Evolutionary conservation across 2,329 filamentous ascomycete genomes (phyloP).

Genomic region (Diaporthe amygdali): DNA sequence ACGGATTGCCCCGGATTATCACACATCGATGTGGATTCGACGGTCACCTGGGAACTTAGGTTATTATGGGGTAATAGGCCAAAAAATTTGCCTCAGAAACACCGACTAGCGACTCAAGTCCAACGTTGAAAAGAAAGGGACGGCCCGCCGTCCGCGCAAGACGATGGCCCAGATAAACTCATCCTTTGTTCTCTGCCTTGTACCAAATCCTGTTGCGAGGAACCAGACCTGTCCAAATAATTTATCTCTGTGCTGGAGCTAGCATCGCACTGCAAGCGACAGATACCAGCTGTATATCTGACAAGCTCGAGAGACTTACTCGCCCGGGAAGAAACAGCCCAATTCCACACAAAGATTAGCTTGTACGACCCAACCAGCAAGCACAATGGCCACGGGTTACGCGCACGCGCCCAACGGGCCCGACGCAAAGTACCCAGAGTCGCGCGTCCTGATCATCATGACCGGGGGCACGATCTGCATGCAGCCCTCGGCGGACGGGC

Average conservation of each 20-base stretch:
- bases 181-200: background rate
- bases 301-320: background rate
- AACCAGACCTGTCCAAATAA: background rate
- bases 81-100: constrained; percentile 2
- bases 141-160: constrained; percentile 5
- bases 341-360: background rate
- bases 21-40: constrained; percentile 5
- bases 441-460: constrained; percentile 86
- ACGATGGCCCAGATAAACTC: background rate
- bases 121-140: constrained; percentile 13
- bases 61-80: constrained; percentile 28
- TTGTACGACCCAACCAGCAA: background rate
- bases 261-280: background rate
- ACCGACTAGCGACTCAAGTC: constrained; percentile 15
- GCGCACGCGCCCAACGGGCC: background rate
- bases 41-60: constrained; percentile 19
- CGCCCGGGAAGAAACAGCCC: background rate
- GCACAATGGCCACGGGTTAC: background rate
- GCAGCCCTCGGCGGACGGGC: constrained; percentile 79
- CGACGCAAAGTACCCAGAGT: constrained; percentile 63
- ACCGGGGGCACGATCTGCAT: constrained; percentile 93
- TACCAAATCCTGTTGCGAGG: background rate
- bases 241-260: background rate
- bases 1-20: background rate
- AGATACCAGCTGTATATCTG: background rate